Percentiles rank a stretch among this genome's conserved stretches.
Evolutionary conservation across 2,329 filamentous ascomycete species (phyloP).

Genomic region (Fusarium beomiforme): DNA sequence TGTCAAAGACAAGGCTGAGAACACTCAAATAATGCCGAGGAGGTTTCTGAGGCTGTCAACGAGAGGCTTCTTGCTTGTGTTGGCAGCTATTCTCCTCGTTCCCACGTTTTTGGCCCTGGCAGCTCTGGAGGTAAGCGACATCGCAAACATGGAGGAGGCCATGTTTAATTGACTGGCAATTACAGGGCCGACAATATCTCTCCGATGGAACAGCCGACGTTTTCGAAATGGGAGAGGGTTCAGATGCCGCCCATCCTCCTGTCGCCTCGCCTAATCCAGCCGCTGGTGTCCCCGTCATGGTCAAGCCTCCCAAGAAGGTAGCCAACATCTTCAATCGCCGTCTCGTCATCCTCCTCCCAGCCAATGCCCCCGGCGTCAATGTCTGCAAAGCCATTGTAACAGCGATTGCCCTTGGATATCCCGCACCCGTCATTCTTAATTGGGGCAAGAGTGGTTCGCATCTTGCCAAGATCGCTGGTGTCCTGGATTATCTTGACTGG

Average conservation of each 20-base stretch:
- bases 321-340: constrained; percentile 16
- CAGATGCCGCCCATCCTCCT: neutral
- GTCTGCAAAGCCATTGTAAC: constrained; percentile 44
- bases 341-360: constrained; percentile 33
- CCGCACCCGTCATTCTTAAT: constrained; percentile 43
- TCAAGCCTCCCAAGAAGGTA: neutral
- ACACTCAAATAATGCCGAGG: neutral
- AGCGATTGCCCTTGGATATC: constrained; percentile 42
- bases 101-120: constrained; percentile 17
- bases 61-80: neutral
- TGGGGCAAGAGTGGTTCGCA: constrained; percentile 41
- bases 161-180: neutral
- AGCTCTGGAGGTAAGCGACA: constrained; percentile 6
- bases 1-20: constrained; percentile 17
- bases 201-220: constrained; percentile 23
- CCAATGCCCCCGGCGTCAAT: constrained; percentile 32
- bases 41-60: constrained; percentile 9
- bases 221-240: neutral
- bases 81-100: constrained; percentile 6
- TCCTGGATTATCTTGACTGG: constrained; percentile 42
- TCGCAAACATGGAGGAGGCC: too few relatives aligned
- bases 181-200: constrained; percentile 15
- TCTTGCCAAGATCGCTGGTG: constrained; percentile 43
- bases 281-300: neutral
- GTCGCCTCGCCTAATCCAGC: neutral